Evolutionary conservation across 2,329 filamentous ascomycete species (phyloP).

Genomic region (Albifimbria verrucaria): DNA sequence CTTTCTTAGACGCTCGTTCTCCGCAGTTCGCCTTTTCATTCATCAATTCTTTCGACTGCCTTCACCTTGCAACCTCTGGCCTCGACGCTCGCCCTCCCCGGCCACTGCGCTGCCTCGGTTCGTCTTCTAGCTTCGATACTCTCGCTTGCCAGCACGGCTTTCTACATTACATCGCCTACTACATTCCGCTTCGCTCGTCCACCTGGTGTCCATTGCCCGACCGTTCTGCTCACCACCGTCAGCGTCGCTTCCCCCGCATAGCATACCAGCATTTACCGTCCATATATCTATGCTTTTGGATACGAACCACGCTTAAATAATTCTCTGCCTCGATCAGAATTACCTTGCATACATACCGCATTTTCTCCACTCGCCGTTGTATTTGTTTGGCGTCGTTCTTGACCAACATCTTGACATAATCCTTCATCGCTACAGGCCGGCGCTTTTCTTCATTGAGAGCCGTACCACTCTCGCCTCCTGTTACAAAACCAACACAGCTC

Average conservation of each 20-base stretch:
- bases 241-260: background rate
- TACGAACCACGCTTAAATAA: background rate
- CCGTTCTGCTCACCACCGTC: background rate
- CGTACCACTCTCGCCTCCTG: too few relatives aligned
- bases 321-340: slow-evolving; percentile 5
- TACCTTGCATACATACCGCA: slow-evolving; percentile 12
- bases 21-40: background rate
- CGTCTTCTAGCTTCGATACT: slow-evolving; percentile 9
- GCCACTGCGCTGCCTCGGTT: slow-evolving; percentile 50
- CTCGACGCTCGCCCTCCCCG: too few relatives aligned
- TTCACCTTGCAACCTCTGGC: slow-evolving; percentile 44
- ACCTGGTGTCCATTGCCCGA: background rate
- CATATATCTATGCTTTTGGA: background rate
- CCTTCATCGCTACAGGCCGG: background rate
- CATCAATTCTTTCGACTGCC: background rate
- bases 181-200: slow-evolving; percentile 4
- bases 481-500: too few relatives aligned
- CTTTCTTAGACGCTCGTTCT: background rate
- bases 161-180: slow-evolving; percentile 1
- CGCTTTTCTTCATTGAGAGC: too few relatives aligned
- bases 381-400: background rate
- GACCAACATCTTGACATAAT: background rate
- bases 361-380: background rate
- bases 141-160: slow-evolving; percentile 9
- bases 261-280: background rate